Base-by-base conservation (phyloP, 768 basidiomycete species). In the Terana coerulea region DNA sequence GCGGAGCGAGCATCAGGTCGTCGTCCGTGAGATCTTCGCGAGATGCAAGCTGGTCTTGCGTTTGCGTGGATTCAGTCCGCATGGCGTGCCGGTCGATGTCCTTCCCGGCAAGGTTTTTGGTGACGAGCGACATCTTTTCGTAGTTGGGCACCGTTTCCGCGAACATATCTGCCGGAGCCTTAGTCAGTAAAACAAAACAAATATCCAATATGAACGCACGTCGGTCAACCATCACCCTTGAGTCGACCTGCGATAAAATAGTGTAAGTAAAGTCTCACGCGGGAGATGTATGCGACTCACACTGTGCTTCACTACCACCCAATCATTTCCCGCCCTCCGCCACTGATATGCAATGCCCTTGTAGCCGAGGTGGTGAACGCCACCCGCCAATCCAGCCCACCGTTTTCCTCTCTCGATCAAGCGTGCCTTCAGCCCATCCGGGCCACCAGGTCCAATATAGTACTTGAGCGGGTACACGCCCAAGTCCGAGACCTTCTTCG, bases 221-320 rank as follows among this genome's bases (percentile, higher is more conserved):
- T 62, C 81, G 67, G 57, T 86, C 84, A 37, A 86, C 67, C 80
- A 86, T 84, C 52, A 84, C 77, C 22, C 83, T 69, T 35, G 81
- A 75, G 44, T 72, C 74, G 39, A 83, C 73, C 81, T 82, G 51
- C 8, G 3, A 14, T 7, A 2, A 22, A 11, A 53, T n/a, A 3
- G 41, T 8, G 15, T 11, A 10, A 28, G 11, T 45, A 5, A 59
- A n/a, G 15, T 34, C 40, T 9, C 26, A 14, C 26, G 29, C 29
- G 34, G 9, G 30, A 37, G 28, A 17, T 4, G 30, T 12, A 24
- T 8, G 25, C 25, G 41, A 55, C 51, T 51, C 37, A 83, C 80
- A 50, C 75, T 80, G 49, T 79, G 79, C 55, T 75, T 78, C 47
- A 75, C 42, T 28, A 64, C 52, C 64, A 72, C 31, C 22, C 61